A percentile compares a stretch with the other conserved stretches of the same genome.
These are phyloP conservation scores for Fusarium praegraminearum DNA, from an alignment of 2,329 filamentous ascomycete genomes.

Conservation along the genomic window DNA sequence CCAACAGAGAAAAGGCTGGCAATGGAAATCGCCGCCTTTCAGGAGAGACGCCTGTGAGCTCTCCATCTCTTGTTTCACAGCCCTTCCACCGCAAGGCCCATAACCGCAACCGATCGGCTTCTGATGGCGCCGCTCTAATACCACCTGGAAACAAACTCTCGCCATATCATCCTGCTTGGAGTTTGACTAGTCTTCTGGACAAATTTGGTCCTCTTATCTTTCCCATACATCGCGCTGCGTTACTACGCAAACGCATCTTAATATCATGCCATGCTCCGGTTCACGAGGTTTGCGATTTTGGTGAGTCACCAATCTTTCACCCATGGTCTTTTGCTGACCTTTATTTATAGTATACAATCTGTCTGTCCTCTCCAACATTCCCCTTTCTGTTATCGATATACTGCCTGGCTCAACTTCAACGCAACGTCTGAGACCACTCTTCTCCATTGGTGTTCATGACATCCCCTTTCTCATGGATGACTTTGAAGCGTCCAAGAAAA, in stretches of 20 bases:
- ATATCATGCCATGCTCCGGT: conserved; percentile 90
- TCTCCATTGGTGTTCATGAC: conserved; percentile 92
- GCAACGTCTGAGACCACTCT: conserved; percentile 82
- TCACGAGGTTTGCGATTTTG: conserved; percentile 87
- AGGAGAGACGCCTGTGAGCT: conserved; percentile 64
- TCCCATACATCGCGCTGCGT: conserved; percentile 86
- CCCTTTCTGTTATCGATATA: conserved; percentile 76
- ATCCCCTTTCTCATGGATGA: conserved; percentile 81
- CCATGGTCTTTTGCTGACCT: conserved; percentile 26
- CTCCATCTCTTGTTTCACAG: conserved; percentile 57
- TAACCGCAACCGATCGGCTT: conserved; percentile 68
- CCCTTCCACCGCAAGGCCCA: conserved; percentile 58
- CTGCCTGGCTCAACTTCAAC: conserved; percentile 72
- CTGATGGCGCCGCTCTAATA: conserved; percentile 70
- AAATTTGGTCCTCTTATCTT: conserved; percentile 93
- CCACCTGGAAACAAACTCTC: conserved; percentile 75
- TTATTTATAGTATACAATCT: conserved; percentile 82
- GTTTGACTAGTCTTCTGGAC: conserved; percentile 80
- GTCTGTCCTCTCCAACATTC: conserved; percentile 91
- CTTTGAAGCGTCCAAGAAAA: conserved; percentile 60
- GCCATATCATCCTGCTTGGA: conserved; percentile 86
- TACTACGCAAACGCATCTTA: conserved; percentile 88
- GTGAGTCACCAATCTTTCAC: conserved; percentile 61
- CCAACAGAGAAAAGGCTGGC: conserved; percentile 56
- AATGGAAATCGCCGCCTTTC: conserved; percentile 50